Evolutionary conservation across 2,329 filamentous ascomycete genomes (phyloP), one percentile per base, ranked within the genome.

Genomic region (Thelonectria olida): DNA sequence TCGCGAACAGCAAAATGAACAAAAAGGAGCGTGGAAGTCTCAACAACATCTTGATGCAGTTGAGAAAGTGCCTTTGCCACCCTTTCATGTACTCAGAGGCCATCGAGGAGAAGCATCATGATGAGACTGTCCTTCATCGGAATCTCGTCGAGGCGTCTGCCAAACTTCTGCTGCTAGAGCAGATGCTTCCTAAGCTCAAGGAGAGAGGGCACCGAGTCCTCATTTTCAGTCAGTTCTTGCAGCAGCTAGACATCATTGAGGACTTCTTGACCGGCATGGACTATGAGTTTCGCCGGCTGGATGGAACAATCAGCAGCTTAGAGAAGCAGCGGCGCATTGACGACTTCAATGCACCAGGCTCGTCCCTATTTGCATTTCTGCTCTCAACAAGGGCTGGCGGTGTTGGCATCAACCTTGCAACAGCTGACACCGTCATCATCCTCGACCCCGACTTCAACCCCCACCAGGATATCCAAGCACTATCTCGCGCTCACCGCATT

Each of bases 361-460:
- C 95, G 1, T 80, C 86, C 0, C 81, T 96, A 0, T 99, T 98
- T 75, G 93, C 91, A 0, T 98, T 99, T 77, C 79, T 99, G 17
- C 84, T 99, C 0, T 98, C 95, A 0, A 99, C 96, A 4, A 90
- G 96, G 65, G 94, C 96, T 17, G 96, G 96, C 54, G 96, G 96
- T 71, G 95, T 99, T 0, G 96, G 96, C 15, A 99, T 99, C 81
- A 99, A 99, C 73, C 84, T 99, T 56, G 96, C 96, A 0, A 97
- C 94, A 7, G 96, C 96, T 3, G 96, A 99, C 73, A 99, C 96
- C 0, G 96, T 99, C 63, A 97, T 99, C 66, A 97, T 99, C 67
- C 88, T 98, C 67, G 94, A 99, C 70, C 93, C 93, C 0, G 96
- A 99, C 73, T 98, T 97, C 82, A 99, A 99, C 64, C 96, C 96